Conservation (phyloP, 1,284 basidiomycete genomes). For the Melampsora occidentalis region DNA sequence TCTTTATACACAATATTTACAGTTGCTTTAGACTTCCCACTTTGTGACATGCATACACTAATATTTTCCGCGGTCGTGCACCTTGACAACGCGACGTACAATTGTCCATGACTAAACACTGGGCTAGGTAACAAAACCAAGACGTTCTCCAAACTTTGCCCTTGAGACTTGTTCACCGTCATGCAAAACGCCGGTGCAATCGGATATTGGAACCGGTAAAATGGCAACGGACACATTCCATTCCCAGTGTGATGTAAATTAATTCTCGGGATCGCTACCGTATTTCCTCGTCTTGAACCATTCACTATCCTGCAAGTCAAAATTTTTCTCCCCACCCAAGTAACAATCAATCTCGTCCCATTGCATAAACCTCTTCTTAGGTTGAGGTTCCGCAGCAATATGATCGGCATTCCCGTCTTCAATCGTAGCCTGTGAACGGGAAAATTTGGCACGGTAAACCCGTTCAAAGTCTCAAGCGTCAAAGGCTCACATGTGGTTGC, state of each 20-base stretch:
- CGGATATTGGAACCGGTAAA: too few species aligned
- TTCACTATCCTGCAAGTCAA: too few species aligned
- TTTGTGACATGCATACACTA: too few species aligned
- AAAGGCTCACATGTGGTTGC: too few species aligned
- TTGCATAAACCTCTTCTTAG: neutral
- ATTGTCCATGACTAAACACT: conserved; percentile 24
- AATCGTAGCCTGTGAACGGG: neutral
- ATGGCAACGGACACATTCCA: too few species aligned
- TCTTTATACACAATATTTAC: too few species aligned
- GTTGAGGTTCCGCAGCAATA: neutral
- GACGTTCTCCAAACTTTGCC: neutral
- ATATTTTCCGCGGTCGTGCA: too few species aligned
- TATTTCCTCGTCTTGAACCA: conserved; percentile 46
- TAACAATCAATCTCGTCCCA: neutral
- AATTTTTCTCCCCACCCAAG: too few species aligned
- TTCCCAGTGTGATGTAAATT: too few species aligned
- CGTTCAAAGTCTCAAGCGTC: neutral
- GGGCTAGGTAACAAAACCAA: neutral
- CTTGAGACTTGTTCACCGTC: conserved; percentile 17
- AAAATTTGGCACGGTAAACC: neutral
- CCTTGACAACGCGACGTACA: conserved; percentile 23
- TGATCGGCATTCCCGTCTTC: neutral
- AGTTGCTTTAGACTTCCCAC: too few species aligned
- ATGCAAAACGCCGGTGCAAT: conserved; percentile 46
- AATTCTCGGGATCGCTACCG: too few species aligned